Evolutionary conservation across 2,329 filamentous ascomycete genomes (phyloP), one percentile per base, ranked within the genome.

Genomic region (Tolypocladium capitatum): DNA sequence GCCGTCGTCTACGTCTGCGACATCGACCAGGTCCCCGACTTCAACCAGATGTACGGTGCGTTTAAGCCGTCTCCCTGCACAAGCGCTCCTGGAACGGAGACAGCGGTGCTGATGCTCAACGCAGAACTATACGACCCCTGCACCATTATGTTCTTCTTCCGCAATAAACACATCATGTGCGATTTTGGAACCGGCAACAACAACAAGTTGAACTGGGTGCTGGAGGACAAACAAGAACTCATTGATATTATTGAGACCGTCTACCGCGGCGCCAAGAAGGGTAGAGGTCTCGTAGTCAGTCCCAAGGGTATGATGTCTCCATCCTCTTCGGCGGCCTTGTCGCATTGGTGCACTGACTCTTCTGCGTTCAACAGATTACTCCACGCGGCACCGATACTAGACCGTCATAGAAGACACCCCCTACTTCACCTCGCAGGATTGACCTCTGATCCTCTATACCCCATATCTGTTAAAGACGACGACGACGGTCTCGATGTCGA

Each of bases 221-320:
- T 68, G 30, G 90, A 97, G 68, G 91, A 98, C 63, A 97, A 98
- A 70, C 91, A 97, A 66, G 92, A 98, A 71, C 74, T 98, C 60
- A 94, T 98, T 60, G 92, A 98, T 68, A 98, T 98, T 55, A 83
- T 97, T 61, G 92, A 98, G 74, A 96, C 90, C 5, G 90, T 98
- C 52, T 98, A 97, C 65, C 83, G 90, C 50, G 92, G 92, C n/a
- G 92, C 92, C 31, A 97, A 95, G 76, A 98, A 98, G 72, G 92
- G 94, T 1, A 76, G 91, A 46, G 92, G 94, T 84, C 70, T 98
- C 57, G 92, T 98, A 36, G 89, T 97, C 55, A 94, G 88, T 62
- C 92, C 91, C 1, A 98, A 97, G 74, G 90, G 64, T 58, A 47
- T 35, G 46, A n/a, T 8, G 2, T 11, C 40, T 11, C 33, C 18